Evolutionary conservation across 371 early-diverging fungal species (phyloP), one percentile per base, ranked within the genome.

Genomic region (Apophysomyces ossiformis): DNA sequence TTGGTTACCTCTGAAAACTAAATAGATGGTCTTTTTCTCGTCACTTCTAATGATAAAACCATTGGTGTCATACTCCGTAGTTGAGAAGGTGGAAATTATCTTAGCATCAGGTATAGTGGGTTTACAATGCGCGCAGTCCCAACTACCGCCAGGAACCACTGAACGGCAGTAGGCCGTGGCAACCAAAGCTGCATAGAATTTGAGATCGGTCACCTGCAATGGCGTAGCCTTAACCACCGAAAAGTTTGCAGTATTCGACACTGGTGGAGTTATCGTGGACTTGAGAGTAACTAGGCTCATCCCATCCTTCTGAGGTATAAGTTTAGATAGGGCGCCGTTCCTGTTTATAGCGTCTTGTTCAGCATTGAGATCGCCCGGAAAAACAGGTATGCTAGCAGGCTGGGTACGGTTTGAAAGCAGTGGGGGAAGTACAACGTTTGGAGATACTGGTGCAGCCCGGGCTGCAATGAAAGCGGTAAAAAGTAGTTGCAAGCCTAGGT

Each of bases 41-140:
- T 69, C 64, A 37, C 62, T 59, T 44, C 64, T 21, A 3, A 64
- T 57, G 7, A 69, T 59, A 15, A 64, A 58, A 9, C 59, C 69
- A 26, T 64, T 64, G 7, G 50, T 69, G 38, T 69, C 64, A 16
- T 64, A 60, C 1, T 37, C 38, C 5, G 43, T 35, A 13, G 69
- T 69, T 9, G 12, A 47, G 18, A 63, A 69, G 0, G 46, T 38
- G 4, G 45, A 47, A 37, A 68, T 47, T 1, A 69, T 32, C 37
- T 69, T 59, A 12, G 60, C 59, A 56, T 57, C 38, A 4, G 44
- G 32, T 32, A 65, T 56, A 15, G 56, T 60, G 0, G 41, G n/a
- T 36, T 54, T 58, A 37, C 69, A 69, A 41, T 69, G 50, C 4
- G 64, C 59, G 46, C 69, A 69, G 16, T 36, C 50, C 64, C 64